These are phyloP conservation scores for Thelonectria discophora DNA, from an alignment of 2,329 filamentous ascomycete species.

Conservation along the genomic window DNA sequence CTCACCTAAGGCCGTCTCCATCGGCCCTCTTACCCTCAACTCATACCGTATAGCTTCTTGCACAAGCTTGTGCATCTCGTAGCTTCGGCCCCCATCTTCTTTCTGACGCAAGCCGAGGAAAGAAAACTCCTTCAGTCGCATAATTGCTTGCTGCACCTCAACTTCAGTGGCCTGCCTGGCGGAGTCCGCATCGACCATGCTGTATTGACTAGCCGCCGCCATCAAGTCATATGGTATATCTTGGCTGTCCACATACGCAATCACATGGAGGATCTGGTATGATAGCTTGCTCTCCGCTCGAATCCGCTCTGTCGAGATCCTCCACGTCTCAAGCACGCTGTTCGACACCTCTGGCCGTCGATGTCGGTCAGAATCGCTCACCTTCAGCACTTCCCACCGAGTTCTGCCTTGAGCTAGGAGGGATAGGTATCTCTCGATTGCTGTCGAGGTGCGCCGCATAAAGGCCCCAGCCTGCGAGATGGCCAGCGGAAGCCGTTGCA, in stretches of 20 bases:
- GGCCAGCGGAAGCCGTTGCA: conserved; percentile 44
- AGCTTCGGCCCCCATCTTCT: conserved; percentile 22
- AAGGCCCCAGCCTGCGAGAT: conserved; percentile 46
- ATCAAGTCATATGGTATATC: conserved; percentile 42
- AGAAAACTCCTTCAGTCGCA: conserved; percentile 47
- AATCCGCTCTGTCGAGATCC: conserved; percentile 46
- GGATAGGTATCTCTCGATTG: conserved; percentile 40
- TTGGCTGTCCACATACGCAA: conserved; percentile 47
- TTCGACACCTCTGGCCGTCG: conserved; percentile 42
- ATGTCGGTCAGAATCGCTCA: conserved; percentile 40
- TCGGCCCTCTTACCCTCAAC: conserved; percentile 12
- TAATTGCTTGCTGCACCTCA: conserved; percentile 24
- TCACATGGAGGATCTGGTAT: conserved; percentile 43
- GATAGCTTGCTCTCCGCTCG: conserved; percentile 40
- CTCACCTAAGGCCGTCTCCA: background rate
- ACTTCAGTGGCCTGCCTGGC: conserved; percentile 9
- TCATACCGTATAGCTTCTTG: conserved; percentile 42
- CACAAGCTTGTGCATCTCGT: conserved; percentile 46
- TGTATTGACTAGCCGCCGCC: conserved; percentile 17
- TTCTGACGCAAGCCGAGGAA: conserved; percentile 39
- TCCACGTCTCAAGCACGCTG: conserved; percentile 47
- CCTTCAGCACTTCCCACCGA: conserved; percentile 38
- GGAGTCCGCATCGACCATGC: background rate
- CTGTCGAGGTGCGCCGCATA: conserved; percentile 41
- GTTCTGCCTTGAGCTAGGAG: conserved; percentile 34